These are phyloP conservation scores for Blastobotrys aristatus DNA, from an alignment of 1,139 yeast genomes.

Conservation along the genomic window DNA sequence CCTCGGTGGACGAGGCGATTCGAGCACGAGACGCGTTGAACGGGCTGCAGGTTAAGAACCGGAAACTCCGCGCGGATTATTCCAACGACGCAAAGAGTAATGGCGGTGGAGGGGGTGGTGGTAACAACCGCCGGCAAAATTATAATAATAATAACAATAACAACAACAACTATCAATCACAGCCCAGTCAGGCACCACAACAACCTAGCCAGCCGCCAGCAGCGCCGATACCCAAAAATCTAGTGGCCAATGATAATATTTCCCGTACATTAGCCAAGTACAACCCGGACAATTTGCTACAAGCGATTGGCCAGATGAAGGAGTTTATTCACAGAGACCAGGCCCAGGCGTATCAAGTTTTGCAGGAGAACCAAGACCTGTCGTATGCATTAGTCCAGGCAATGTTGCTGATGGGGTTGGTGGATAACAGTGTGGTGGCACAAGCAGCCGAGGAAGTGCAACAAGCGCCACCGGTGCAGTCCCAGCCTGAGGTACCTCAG, in stretches of 20 bases:
- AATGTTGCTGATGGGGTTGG: conserved; percentile 53
- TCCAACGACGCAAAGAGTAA: conserved; percentile 46
- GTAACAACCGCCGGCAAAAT: conserved; percentile 47
- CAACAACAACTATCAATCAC: conserved; percentile 10
- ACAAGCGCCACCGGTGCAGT: conserved; percentile 22
- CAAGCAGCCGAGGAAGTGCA: conserved; percentile 25
- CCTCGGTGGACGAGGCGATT: conserved; percentile 68
- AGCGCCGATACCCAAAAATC: conserved; percentile 41
- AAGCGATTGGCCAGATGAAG: conserved; percentile 57
- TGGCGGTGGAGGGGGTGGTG: conserved; percentile 49
- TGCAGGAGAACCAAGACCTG: conserved; percentile 71
- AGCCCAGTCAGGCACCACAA: conserved; percentile 3
- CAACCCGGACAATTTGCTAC: conserved; percentile 52
- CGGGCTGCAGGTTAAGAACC: conserved; percentile 65
- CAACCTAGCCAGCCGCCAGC: background rate
- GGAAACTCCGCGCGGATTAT: conserved; percentile 66
- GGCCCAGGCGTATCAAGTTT: conserved; percentile 54
- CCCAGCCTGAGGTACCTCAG: conserved; percentile 18
- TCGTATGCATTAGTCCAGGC: conserved; percentile 79
- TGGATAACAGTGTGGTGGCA: conserved; percentile 52
- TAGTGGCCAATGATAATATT: conserved; percentile 57
- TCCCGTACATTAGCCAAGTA: conserved; percentile 54
- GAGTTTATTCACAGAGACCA: conserved; percentile 61
- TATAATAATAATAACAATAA: conserved; percentile 11
- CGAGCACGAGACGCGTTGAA: conserved; percentile 85